Base-by-base conservation (phyloP, 179 eudicot species). In the Silene noctiflora region DNA sequence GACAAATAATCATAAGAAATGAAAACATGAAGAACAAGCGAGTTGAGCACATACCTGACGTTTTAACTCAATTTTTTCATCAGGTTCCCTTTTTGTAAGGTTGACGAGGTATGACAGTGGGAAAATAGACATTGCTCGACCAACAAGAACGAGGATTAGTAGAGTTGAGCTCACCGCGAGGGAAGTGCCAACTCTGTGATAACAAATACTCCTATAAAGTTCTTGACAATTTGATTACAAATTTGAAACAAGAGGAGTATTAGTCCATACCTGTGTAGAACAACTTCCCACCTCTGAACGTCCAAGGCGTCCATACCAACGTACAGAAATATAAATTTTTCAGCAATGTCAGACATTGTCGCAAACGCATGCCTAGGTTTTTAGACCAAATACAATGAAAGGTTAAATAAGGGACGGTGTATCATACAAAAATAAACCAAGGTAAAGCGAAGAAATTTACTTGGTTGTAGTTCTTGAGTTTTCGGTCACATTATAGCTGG, bases 221-320 rank as follows among this genome's bases (percentile, higher is more conserved):
- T 27, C 29, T 27, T 27, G 29, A 27, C 29, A 27, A 27, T 27
- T 27, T 27, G 29, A 27, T 27, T 27, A 27, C 1, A 27, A 27
- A 27, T 1, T 27, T 27, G 29, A 27, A 27, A 27, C 29, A 27
- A 27, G 29, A 27, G 29, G 29, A 27, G 2, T 27, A 27, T 27
- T 27, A 27, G 29, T 27, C 29, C 29, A 27, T 27, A 27, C 77
- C 74, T 79, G 51, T 74, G 4, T 9, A 19, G 29, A 39, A 79
- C 77, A 56, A 79, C 44, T 46, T 33, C 81, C 93, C 91, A 89
- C 76, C 83, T 88, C 76, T 86, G 87, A 24, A 86, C 81, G 70
- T 89, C 93, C 82, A 89, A 82, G 61, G 93, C 89, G 74, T 89
- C 93, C 93, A 89, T 89, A 19, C 92, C 92, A 72, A 89, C 92